Base-by-base conservation (phyloP, 2,329 filamentous ascomycete species). In the Fusarium sp. region DNA sequence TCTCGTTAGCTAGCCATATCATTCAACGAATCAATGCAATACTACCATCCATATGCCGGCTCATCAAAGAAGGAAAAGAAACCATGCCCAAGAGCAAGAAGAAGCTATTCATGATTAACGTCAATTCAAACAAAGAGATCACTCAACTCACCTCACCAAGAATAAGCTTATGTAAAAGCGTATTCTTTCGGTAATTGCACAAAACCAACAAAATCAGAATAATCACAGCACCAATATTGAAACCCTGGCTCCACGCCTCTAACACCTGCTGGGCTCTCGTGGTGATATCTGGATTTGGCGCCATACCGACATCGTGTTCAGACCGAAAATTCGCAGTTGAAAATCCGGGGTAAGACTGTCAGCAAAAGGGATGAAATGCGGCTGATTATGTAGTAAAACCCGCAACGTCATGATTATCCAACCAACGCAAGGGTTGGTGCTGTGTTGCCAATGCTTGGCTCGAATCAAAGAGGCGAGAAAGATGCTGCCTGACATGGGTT, bases 131-230 rank as follows among this genome's bases (percentile, higher is more conserved):
- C 10, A n/a, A 26, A 9, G n/a, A 9, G 18, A 44, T 23, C 2
- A 53, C 48, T 55, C 20, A 26, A 53, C 56, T 40, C 20, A 66
- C 63, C 44, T 70, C 67, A 41, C 67, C 35, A 7, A 70, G 50
- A 63, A 70, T 67, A 14, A 70, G 67, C 26, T 70, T 70, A 38
- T 70, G 67, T 23, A 70, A 32, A 23, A 70, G 41, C 17, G 62
- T 56, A 13, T 67, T 70, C 13, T 17, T 52, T 2, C 67, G 50
- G 35, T 70, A 70, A 35, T 70, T 70, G 38, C 67, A 70, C 30
- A 70, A 38, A 12, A 70, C 61, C 11, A 70, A 7, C 3, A 70
- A 12, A 4, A 70, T 41, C 9, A 70, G 61, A 4, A 70, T 35
- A 3, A 63, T 23, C 12, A 67, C 33, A 2, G 55, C 67, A 7